These are phyloP conservation scores for Tricholoma sp. DNA, from an alignment of 768 basidiomycete species.

Conservation along the genomic window DNA sequence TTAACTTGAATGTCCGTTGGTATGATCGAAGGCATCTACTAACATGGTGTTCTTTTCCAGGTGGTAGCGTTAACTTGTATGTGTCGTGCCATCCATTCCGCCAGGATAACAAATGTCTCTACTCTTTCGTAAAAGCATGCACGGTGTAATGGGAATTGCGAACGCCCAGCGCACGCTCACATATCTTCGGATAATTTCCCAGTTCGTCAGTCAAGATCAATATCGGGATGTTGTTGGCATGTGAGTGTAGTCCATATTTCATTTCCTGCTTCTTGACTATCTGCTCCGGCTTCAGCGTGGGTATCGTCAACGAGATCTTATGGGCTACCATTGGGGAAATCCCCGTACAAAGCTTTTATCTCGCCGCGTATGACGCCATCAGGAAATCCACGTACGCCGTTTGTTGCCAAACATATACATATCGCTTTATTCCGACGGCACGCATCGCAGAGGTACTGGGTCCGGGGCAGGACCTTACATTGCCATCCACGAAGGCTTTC, in stretches of 20 bases:
- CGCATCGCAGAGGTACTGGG: conserved; percentile 68
- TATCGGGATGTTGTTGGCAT: conserved; percentile 27
- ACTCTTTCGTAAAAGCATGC: conserved; percentile 11
- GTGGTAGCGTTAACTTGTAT: conserved; percentile 10
- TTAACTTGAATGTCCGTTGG: not conserved
- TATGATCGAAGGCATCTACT: not conserved
- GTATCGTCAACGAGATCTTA: conserved; percentile 59
- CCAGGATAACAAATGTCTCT: conserved; percentile 40
- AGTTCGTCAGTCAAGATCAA: conserved; percentile 75
- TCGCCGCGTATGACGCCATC: conserved; percentile 41
- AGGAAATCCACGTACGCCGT: conserved; percentile 35
- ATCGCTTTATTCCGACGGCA: conserved; percentile 37
- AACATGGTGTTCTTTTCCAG: conserved; percentile 1
- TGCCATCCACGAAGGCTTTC: conserved; percentile 45
- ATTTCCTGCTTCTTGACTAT: conserved; percentile 2
- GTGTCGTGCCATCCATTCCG: conserved; percentile 31
- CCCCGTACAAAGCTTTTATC: conserved; percentile 53
- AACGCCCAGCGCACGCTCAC: conserved; percentile 78
- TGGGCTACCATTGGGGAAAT: conserved; percentile 46
- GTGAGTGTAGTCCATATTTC: conserved; percentile 16
- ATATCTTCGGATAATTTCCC: conserved; percentile 67
- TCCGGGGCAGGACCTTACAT: conserved; percentile 64
- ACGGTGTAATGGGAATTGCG: conserved; percentile 78
- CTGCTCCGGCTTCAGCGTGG: conserved; percentile 7
- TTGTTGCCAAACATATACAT: conserved; percentile 7